A percentile compares a stretch with the other conserved stretches of the same genome.
phyloP scores from a whole-genome alignment of 495 filamentous ascomycete species.

The Penicillium steckii region DNA sequence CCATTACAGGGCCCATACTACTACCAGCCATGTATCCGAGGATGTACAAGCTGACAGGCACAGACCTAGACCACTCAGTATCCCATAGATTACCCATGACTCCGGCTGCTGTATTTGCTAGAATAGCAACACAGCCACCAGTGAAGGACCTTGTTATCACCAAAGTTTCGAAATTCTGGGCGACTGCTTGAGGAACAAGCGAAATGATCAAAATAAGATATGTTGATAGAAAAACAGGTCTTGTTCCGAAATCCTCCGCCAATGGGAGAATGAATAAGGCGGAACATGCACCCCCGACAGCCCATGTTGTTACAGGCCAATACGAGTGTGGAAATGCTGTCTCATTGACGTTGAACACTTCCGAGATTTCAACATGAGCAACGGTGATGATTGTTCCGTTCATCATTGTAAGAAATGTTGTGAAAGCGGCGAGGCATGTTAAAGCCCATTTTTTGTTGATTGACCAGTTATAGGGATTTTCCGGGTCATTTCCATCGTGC shows the following conservation, averaged over 20 bases:
- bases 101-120: constrained; percentile 42
- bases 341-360: constrained; percentile 43
- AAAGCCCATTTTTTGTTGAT: constrained; percentile 39
- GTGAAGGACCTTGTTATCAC: constrained; percentile 45
- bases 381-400: constrained; percentile 47
- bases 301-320: constrained; percentile 53
- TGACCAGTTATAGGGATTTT: constrained; percentile 64
- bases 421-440: constrained; percentile 23
- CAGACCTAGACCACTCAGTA: constrained; percentile 33
- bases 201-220: constrained; percentile 45
- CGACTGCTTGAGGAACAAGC: constrained; percentile 47
- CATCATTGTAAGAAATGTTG: constrained; percentile 35
- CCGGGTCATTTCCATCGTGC: constrained; percentile 50
- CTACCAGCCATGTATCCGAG: constrained; percentile 38
- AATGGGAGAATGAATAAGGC: constrained; percentile 50
- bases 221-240: constrained; percentile 41
- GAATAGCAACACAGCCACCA: constrained; percentile 44
- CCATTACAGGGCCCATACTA: constrained; percentile 50
- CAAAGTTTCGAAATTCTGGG: constrained; percentile 49
- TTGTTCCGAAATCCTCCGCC: constrained; percentile 51
- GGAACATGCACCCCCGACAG: constrained; percentile 45
- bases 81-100: constrained; percentile 51
- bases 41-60: constrained; percentile 49
- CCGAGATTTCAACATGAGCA: constrained; percentile 36
- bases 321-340: constrained; percentile 49